A percentile compares a stretch with the other conserved stretches of the same genome.
Evolutionary conservation across 305 asterid genomes (phyloP).

Genomic region (Fraxinus sp.): DNA sequence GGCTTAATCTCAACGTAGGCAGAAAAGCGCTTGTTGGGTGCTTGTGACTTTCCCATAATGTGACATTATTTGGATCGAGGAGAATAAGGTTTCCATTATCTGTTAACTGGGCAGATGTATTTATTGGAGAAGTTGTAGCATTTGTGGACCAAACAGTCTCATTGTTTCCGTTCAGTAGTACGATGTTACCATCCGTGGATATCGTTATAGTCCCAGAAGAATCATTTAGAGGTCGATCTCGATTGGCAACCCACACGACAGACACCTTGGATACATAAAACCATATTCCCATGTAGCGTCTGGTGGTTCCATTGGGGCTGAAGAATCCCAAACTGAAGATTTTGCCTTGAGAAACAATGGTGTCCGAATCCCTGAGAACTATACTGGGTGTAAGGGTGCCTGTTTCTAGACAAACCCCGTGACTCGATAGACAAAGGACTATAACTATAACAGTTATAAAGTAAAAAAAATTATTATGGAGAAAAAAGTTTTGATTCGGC

Average conservation of each 20-base stretch:
- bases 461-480: not conserved
- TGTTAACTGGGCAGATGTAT: not conserved
- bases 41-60: not conserved
- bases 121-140: not conserved
- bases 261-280: not conserved
- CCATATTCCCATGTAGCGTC: slow-evolving; percentile 11
- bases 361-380: not conserved
- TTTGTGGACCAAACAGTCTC: slow-evolving; percentile 25
- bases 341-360: not conserved
- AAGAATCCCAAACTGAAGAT: slow-evolving; percentile 9
- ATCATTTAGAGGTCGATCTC: slow-evolving; percentile 20
- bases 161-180: slow-evolving; percentile 1
- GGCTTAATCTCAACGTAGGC: not conserved
- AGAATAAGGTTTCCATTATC: not conserved
- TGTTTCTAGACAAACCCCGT: not conserved
- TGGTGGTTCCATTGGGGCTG: slow-evolving; percentile 10
- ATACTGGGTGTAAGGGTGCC: not conserved
- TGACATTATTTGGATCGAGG: not conserved
- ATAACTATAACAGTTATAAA: not conserved
- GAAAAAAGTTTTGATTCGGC: not conserved
- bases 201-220: slow-evolving; percentile 9
- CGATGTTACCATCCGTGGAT: slow-evolving; percentile 18
- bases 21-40: not conserved
- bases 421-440: not conserved
- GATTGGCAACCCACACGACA: slow-evolving; percentile 29